phyloP scores from a whole-genome alignment of 176 grass and related monocot genomes.

The Bromus sterilis region DNA sequence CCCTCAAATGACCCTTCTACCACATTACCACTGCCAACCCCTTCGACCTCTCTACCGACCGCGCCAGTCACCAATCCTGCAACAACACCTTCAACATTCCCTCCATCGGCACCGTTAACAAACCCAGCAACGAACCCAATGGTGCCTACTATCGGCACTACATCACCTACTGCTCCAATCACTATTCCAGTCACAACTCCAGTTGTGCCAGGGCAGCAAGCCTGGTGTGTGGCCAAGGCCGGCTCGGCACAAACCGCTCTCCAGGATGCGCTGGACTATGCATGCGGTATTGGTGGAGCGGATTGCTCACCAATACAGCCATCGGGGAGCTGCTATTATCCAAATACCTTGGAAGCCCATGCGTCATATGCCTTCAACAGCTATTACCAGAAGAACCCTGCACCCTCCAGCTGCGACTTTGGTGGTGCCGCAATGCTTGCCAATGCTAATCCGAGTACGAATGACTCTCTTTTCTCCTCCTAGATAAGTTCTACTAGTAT shows the following conservation, averaged over 20 bases:
- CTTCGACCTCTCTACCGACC: constrained; percentile 28
- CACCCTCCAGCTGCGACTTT: constrained; percentile 69
- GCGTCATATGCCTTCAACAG: constrained; percentile 83
- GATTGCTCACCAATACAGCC: constrained; percentile 68
- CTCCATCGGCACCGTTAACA: constrained; percentile 27
- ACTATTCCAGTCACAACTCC: constrained; percentile 31
- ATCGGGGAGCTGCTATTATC: constrained; percentile 66
- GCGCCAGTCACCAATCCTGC: constrained; percentile 45
- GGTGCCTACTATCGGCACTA: background rate
- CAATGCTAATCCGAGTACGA: constrained; percentile 73
- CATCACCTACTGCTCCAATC: constrained; percentile 7
- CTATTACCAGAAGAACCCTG: constrained; percentile 73
- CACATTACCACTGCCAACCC: constrained; percentile 39
- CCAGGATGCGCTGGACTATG: constrained; percentile 75
- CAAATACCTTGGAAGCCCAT: constrained; percentile 67
- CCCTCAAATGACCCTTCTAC: constrained; percentile 33
- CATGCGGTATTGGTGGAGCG: constrained; percentile 55
- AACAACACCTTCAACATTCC: constrained; percentile 29
- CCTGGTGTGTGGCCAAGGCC: constrained; percentile 68
- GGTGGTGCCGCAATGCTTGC: constrained; percentile 51
- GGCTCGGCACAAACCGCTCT: constrained; percentile 25
- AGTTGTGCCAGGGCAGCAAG: constrained; percentile 29
- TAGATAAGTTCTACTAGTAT: background rate
- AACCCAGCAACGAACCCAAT: constrained; percentile 41
- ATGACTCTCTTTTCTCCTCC: background rate